phyloP scores from a whole-genome alignment of 179 eudicot species.

The Spinacia oleracea region DNA sequence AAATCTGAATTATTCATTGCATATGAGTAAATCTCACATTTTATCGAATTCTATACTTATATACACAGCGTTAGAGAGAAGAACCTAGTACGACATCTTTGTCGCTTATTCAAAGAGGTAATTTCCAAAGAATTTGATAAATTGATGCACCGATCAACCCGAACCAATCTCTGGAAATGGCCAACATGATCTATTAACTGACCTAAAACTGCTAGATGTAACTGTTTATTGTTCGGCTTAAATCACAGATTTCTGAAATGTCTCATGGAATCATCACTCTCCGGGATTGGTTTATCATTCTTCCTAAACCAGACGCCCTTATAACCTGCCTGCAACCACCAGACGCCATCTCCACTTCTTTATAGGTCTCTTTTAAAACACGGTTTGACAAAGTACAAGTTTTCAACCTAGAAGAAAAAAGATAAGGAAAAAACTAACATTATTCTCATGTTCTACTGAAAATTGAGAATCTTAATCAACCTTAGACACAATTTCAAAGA shows the following conservation, averaged over 20 bases:
- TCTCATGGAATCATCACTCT: background rate
- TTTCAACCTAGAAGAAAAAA: background rate
- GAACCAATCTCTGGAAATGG: background rate
- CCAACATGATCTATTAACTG: background rate
- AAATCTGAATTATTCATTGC: background rate
- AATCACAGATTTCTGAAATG: background rate
- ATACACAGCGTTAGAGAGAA: background rate
- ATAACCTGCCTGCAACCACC: background rate
- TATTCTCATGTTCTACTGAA: background rate
- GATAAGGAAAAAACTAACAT: background rate
- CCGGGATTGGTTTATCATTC: background rate
- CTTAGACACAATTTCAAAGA: background rate
- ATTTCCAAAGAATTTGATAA: background rate
- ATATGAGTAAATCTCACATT: background rate
- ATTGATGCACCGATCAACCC: background rate
- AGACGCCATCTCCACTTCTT: background rate
- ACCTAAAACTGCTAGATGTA: background rate
- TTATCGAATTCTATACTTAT: background rate
- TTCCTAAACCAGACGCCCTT: conserved; percentile 1
- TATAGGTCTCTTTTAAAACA: background rate
- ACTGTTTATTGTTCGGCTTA: no score
- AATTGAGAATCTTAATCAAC: background rate
- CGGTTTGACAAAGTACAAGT: background rate
- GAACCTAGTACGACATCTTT: background rate
- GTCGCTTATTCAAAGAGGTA: background rate